Percentiles rank a stretch among this genome's conserved stretches.
phyloP scores from a whole-genome alignment of 306 rosid species.

The Vicia faba region DNA sequence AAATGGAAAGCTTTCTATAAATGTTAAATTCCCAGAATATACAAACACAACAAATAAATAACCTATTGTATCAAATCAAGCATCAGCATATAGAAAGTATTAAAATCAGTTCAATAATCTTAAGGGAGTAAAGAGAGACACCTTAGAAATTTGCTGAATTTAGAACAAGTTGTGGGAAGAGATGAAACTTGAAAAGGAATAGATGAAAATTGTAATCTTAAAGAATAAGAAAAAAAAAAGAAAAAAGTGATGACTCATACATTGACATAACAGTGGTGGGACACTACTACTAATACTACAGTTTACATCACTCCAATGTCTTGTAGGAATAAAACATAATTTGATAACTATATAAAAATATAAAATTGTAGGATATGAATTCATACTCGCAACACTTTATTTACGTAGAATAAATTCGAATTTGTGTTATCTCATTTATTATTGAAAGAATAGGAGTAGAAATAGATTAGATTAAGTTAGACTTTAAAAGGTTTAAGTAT shows the following conservation, averaged over 20 bases:
- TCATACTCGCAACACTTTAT: too few species aligned
- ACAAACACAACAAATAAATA: conserved; percentile 15
- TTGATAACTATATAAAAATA: too few species aligned
- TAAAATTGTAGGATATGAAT: too few species aligned
- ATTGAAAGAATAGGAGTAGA: too few species aligned
- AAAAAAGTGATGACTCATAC: conserved; percentile 21
- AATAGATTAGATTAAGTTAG: too few species aligned
- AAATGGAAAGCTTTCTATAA: conserved; percentile 38
- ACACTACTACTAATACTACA: background rate
- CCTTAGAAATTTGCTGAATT: conserved; percentile 35
- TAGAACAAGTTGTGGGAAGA: conserved; percentile 19
- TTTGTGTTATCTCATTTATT: too few species aligned
- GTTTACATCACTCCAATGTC: background rate
- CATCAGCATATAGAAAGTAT: background rate
- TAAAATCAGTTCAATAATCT: conserved; percentile 32
- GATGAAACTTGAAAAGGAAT: conserved; percentile 21
- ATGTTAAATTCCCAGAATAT: conserved; percentile 34
- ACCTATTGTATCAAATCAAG: conserved; percentile 9
- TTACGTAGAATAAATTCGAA: too few species aligned
- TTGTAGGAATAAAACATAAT: too few species aligned
- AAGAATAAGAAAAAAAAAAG: background rate
- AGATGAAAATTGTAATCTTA: conserved; percentile 11
- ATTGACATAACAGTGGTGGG: conserved; percentile 28
- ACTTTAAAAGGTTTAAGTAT: too few species aligned
- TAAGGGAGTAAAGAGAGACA: conserved; percentile 23